These are phyloP conservation scores for Rhodotorula sp. DNA, from an alignment of 1,284 basidiomycete species.

Conservation along the genomic window DNA sequence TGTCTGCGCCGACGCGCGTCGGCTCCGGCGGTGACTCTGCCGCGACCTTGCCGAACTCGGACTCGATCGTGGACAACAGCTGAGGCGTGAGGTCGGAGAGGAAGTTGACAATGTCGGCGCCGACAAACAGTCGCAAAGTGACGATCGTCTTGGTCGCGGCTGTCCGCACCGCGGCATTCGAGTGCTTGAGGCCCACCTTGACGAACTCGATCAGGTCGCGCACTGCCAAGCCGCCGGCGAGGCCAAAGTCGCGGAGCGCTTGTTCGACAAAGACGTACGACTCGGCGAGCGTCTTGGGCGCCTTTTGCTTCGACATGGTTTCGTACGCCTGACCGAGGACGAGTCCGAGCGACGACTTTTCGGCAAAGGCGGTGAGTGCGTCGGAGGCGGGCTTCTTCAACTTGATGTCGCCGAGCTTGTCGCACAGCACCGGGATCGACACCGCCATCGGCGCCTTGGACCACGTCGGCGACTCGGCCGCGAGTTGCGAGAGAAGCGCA, in stretches of 20 bases:
- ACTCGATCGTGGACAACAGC: constrained; percentile 81
- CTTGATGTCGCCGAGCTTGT: constrained; percentile 96
- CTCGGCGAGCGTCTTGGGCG: constrained; percentile 94
- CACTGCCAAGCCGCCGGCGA: constrained; percentile 72
- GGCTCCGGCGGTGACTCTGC: constrained; percentile 76
- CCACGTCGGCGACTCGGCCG: constrained; percentile 77
- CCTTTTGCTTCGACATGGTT: constrained; percentile 87
- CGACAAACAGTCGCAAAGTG: constrained; percentile 87
- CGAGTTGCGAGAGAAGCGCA: constrained; percentile 68
- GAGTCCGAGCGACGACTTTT: constrained; percentile 92
- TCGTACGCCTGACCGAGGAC: constrained; percentile 91
- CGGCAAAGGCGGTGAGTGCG: constrained; percentile 73
- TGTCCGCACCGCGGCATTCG: constrained; percentile 89
- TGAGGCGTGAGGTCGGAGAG: constrained; percentile 93
- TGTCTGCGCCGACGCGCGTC: constrained; percentile 69
- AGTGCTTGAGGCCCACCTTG: constrained; percentile 82
- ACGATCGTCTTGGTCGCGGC: constrained; percentile 94
- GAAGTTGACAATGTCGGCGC: constrained; percentile 85
- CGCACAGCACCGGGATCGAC: constrained; percentile 77
- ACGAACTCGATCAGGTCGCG: constrained; percentile 85
- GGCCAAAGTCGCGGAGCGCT: constrained; percentile 88
- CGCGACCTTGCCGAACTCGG: constrained; percentile 93
- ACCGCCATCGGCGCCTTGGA: constrained; percentile 81
- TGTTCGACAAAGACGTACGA: constrained; percentile 85
- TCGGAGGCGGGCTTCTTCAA: constrained; percentile 97